Evolutionary conservation across 345 rosid species (phyloP).

Genomic region (Ceriops decandra): DNA sequence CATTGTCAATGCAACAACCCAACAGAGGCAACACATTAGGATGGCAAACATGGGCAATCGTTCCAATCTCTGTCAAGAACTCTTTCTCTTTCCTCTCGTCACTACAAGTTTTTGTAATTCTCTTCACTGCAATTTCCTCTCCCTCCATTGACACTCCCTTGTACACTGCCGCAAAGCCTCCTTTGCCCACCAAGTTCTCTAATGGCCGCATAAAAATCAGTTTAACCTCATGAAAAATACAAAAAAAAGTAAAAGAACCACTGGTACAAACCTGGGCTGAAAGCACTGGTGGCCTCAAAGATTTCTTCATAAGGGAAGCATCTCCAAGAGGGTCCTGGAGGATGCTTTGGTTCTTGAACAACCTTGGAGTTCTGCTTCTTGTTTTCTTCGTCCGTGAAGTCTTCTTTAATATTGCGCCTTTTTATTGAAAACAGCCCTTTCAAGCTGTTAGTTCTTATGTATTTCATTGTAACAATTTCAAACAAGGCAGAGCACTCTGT

Average conservation of each 20-base stretch:
- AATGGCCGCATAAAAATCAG: slow-evolving; percentile 7
- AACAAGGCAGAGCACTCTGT: slow-evolving; percentile 21
- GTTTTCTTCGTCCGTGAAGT: slow-evolving; percentile 27
- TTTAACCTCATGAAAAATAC: background rate
- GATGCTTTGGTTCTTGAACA: slow-evolving; percentile 32
- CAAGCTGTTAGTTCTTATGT: slow-evolving; percentile 72
- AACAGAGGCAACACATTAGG: slow-evolving; percentile 70
- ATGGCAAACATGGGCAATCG: slow-evolving; percentile 84
- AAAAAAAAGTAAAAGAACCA: background rate
- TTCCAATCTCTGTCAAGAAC: slow-evolving; percentile 88
- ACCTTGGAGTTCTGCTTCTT: slow-evolving; percentile 21
- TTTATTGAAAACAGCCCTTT: slow-evolving; percentile 73
- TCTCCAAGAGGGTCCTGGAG: slow-evolving; percentile 74
- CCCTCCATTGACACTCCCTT: slow-evolving; percentile 50
- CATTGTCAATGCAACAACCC: slow-evolving; percentile 90
- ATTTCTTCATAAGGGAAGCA: slow-evolving; percentile 90
- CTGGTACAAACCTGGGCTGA: slow-evolving; percentile 50
- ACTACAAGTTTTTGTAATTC: slow-evolving; percentile 55
- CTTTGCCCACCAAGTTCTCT: slow-evolving; percentile 82
- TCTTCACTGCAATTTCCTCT: slow-evolving; percentile 81
- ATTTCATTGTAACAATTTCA: slow-evolving; percentile 52
- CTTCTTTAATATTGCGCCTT: slow-evolving; percentile 54
- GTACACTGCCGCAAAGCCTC: slow-evolving; percentile 94
- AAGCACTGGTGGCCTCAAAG: slow-evolving; percentile 61
- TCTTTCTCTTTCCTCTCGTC: slow-evolving; percentile 94